phyloP scores from a whole-genome alignment of 768 basidiomycete species.

The Boletus tylopilopsis region DNA sequence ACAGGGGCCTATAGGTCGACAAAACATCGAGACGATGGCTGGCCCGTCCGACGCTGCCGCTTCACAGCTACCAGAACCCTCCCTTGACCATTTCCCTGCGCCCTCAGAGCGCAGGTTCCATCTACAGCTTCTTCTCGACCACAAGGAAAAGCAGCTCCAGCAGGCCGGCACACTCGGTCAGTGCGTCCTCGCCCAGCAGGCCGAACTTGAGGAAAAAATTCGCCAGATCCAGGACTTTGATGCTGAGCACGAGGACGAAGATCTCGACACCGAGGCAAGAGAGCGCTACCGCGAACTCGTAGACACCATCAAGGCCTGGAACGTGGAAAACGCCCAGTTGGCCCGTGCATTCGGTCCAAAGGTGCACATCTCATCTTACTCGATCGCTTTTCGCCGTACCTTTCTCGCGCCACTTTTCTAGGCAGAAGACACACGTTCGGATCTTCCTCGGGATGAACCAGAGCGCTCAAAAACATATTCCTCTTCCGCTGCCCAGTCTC shows the following conservation, averaged over 20 bases:
- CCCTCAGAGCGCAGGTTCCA: conserved; percentile 59
- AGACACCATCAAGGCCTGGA: conserved; percentile 73
- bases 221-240: conserved; percentile 73
- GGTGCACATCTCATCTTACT: conserved; percentile 39
- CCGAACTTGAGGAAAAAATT: conserved; percentile 88
- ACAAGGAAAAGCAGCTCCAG: conserved; percentile 89
- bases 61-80: conserved; percentile 42
- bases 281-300: conserved; percentile 75
- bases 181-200: conserved; percentile 88
- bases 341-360: conserved; percentile 63
- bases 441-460: conserved; percentile 60
- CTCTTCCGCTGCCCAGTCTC: conserved; percentile 78
- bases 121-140: conserved; percentile 71
- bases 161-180: conserved; percentile 92
- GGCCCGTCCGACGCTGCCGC: conserved; percentile 34
- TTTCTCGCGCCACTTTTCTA: conserved; percentile 10
- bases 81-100: conserved; percentile 40
- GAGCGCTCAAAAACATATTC: conserved; percentile 56
- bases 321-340: conserved; percentile 72
- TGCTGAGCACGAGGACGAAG: conserved; percentile 61
- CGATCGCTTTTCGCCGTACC: background rate
- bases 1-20: no score
- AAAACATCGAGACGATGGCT: conserved; percentile 43
- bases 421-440: conserved; percentile 49
- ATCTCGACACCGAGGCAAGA: conserved; percentile 62